phyloP scores from a whole-genome alignment of 495 filamentous ascomycete genomes.

The Penicillium antarcticum region DNA sequence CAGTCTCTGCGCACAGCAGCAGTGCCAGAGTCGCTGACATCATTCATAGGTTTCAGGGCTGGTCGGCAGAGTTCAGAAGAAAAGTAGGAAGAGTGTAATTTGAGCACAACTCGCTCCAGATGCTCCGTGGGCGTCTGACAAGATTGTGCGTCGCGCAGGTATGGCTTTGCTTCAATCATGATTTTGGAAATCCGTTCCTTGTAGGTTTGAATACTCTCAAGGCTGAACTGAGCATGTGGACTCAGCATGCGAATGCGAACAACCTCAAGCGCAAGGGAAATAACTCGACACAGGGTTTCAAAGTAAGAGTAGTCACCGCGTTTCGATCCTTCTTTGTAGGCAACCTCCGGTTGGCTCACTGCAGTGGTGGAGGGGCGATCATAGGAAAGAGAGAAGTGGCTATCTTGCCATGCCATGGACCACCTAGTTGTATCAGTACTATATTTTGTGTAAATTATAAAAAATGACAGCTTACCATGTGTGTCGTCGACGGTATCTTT shows the following conservation, averaged over 20 bases:
- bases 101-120: slow-evolving; percentile 53
- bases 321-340: slow-evolving; percentile 35
- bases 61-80: slow-evolving; percentile 59
- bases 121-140: slow-evolving; percentile 49
- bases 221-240: slow-evolving; percentile 39
- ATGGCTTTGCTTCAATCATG: slow-evolving; percentile 48
- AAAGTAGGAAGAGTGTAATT: slow-evolving; percentile 57
- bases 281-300: slow-evolving; percentile 52
- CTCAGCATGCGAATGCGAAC: slow-evolving; percentile 53
- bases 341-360: slow-evolving; percentile 47
- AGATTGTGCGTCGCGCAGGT: slow-evolving; percentile 47
- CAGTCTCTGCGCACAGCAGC: slow-evolving; percentile 45
- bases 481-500: slow-evolving; percentile 39
- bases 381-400: slow-evolving; percentile 58
- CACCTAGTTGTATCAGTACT: slow-evolving; percentile 34
- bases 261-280: slow-evolving; percentile 52
- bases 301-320: slow-evolving; percentile 47
- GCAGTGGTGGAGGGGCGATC: slow-evolving; percentile 54
- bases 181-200: slow-evolving; percentile 50
- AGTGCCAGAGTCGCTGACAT: slow-evolving; percentile 32
- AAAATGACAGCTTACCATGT: slow-evolving; percentile 36
- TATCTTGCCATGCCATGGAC: slow-evolving; percentile 63
- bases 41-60: slow-evolving; percentile 42
- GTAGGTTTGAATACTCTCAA: slow-evolving; percentile 46
- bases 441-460: background rate